Base-by-base conservation (phyloP, 2,329 filamentous ascomycete genomes). In the Coniosporium tulheliwenetii region DNA sequence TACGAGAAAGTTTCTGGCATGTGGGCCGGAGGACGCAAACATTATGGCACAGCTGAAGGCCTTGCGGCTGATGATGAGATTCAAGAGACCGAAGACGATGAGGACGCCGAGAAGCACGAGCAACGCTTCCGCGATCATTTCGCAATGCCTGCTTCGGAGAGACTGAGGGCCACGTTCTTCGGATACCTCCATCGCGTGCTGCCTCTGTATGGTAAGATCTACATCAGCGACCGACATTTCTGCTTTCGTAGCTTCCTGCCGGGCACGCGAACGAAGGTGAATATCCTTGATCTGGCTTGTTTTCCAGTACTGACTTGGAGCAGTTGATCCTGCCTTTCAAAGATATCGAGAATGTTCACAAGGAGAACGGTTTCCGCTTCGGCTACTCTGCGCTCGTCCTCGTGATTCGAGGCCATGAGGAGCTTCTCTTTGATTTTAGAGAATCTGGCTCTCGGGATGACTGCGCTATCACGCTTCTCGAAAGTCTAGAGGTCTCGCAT, bases 1-100 rank as follows among this genome's bases (percentile, higher is more conserved):
- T 81, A 94, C 30, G 87, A 93, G 54, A 96, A 95, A 59, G 87
- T 96, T 0, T 93, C 89, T 0, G 89, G 86, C 32, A 96, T 96
- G 83, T 91, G 91, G 77, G 84, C 86, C 49, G 91, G 91, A 30
- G 85, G 85, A 10, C 79, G 81, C 50, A 86, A 81, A 52, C 89
- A 96, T 59, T 98, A 96, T 52, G 78, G 81, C 39, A 81, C 85
- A 14, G 74, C 72, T 15, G 77, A 84, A 54, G 64, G 71, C 10
- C 69, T 79, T 8, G 55, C 61, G 14, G 73, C 80, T 1, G 81
- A 80, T 51, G 84, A 93, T 45, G 64, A 65, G 41, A 61, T 68
- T 2, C 63, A 69, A 32, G 70, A 73, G 36, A 59, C 64, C 1
- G 73, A 77, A 48, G 71, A 75, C 41, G 68, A 72, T 36, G 65